Conservation (phyloP, 75 land plant genomes). For the Adiantum capillusveneris region DNA sequence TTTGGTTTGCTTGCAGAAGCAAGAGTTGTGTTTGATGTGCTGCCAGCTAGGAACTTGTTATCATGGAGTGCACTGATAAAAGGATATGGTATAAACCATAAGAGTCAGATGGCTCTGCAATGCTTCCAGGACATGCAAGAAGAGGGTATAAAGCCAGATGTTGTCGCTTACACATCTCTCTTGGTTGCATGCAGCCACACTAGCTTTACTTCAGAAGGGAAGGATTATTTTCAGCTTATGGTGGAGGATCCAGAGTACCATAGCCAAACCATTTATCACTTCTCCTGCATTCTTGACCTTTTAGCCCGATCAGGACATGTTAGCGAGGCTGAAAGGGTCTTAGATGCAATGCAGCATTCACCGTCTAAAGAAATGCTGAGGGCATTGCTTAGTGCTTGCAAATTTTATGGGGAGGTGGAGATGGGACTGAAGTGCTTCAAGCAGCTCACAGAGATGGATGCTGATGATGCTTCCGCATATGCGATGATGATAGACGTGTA, state of each 20-base stretch:
- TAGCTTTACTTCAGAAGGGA: not conserved
- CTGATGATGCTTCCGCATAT: no score
- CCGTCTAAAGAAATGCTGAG: constrained; percentile 45
- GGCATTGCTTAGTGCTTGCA: constrained; percentile 54
- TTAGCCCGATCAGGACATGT: constrained; percentile 55
- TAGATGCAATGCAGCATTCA: constrained; percentile 40
- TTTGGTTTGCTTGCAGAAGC: constrained; percentile 21
- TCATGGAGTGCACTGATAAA: constrained; percentile 26
- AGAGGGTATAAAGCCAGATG: constrained; percentile 9
- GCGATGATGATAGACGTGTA: no score
- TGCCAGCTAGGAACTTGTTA: constrained; percentile 12
- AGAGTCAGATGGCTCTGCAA: constrained; percentile 4
- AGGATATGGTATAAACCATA: constrained; percentile 13
- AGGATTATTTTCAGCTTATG: not conserved
- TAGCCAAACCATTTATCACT: constrained; percentile 22
- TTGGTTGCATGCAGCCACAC: constrained; percentile 4
- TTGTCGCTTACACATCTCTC: not conserved
- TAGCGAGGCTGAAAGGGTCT: constrained; percentile 39
- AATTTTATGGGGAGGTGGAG: constrained; percentile 18
- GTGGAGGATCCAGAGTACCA: not conserved
- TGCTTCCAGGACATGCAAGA: constrained; percentile 7
- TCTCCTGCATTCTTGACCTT: constrained; percentile 61
- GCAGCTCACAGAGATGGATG: not conserved
- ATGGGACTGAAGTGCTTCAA: constrained; percentile 12
- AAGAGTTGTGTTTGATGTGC: constrained; percentile 17